A percentile compares a stretch with the other conserved stretches of the same genome.
These are phyloP conservation scores for Hypoxylon subgilvum DNA, from an alignment of 495 filamentous ascomycete species.

Conservation along the genomic window DNA sequence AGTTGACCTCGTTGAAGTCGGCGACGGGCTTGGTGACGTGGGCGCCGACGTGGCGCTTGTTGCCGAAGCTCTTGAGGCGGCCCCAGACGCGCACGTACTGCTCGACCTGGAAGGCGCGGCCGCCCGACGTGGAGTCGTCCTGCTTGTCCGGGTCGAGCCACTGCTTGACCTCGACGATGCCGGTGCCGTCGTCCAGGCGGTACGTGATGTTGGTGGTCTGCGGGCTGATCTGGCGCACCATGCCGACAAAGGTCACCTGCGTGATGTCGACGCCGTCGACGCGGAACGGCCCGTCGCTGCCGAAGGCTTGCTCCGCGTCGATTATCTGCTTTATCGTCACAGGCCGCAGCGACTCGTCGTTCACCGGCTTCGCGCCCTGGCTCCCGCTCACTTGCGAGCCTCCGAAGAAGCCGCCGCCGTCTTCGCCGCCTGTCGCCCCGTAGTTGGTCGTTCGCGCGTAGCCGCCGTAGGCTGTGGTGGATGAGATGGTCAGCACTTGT, in stretches of 20 bases:
- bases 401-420: constrained; percentile 54
- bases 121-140: constrained; percentile 60
- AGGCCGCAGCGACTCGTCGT: constrained; percentile 78
- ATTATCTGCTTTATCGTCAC: constrained; percentile 94
- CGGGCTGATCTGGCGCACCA: constrained; percentile 83
- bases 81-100: constrained; percentile 85
- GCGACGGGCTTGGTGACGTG: constrained; percentile 77
- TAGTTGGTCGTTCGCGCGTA: constrained; percentile 47
- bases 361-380: constrained; percentile 47
- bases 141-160: constrained; percentile 74
- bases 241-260: constrained; percentile 83
- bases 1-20: constrained; percentile 89
- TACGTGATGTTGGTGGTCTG: constrained; percentile 91
- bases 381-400: constrained; percentile 54
- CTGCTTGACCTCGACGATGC: constrained; percentile 87
- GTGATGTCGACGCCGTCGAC: constrained; percentile 73
- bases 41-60: constrained; percentile 79
- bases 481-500: not conserved
- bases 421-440: constrained; percentile 48
- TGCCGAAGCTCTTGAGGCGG: constrained; percentile 74
- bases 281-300: constrained; percentile 71
- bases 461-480: constrained; percentile 48
- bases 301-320: constrained; percentile 75
- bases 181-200: constrained; percentile 93
- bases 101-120: constrained; percentile 57